Evolutionary conservation across 1,284 basidiomycete species (phyloP), one percentile per base, ranked within the genome.

Genomic region (Anthracocystis walkeri): DNA sequence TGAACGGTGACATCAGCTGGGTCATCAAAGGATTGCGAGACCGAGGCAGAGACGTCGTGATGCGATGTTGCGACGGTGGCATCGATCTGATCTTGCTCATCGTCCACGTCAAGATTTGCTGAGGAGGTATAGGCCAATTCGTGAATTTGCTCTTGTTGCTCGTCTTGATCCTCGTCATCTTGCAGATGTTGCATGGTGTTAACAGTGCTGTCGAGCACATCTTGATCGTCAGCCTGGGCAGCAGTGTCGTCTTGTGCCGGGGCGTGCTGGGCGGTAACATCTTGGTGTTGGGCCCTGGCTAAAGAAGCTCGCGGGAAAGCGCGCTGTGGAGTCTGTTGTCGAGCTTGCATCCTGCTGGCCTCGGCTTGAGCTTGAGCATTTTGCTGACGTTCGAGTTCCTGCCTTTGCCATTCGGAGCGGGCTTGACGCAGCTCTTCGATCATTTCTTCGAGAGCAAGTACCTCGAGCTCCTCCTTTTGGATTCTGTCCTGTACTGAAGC

Each of bases 361-460:
- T 70, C 58, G 11, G 62, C 49, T 3, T 63, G 58, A 12, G 51
- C 51, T 25, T 63, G 57, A 5, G 58, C 63, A 7, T 20, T 54
- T n/a, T 65, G 50, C 40, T 74, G 61, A 4, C 55, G 61, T 7
- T 64, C 58, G 18, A 71, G 58, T 53, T 74, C 65, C 40, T 68
- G 62, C 33, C 61, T 65, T 16, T 70, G 62, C 44, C 65, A 51
- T 12, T 64, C 66, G 40, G 44, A 29, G 23, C 65, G 61, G 7
- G 65, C 65, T 31, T 75, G 62, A 20, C 71, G 65, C 14, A 82
- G 58, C 49, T 84, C 83, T 29, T 60, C 46, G 8, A 78, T 74
- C 77, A 83, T 78, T 48, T 78, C 79, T 31, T 83, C 81, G 27
- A 84, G 71, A 6, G 83, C 83, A n/a, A 84, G 62, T 23, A 84